Percentiles rank a stretch among this genome's conserved stretches.
Evolutionary conservation across 1,284 basidiomycete species (phyloP).

Genomic region (Malassezia obtusa): DNA sequence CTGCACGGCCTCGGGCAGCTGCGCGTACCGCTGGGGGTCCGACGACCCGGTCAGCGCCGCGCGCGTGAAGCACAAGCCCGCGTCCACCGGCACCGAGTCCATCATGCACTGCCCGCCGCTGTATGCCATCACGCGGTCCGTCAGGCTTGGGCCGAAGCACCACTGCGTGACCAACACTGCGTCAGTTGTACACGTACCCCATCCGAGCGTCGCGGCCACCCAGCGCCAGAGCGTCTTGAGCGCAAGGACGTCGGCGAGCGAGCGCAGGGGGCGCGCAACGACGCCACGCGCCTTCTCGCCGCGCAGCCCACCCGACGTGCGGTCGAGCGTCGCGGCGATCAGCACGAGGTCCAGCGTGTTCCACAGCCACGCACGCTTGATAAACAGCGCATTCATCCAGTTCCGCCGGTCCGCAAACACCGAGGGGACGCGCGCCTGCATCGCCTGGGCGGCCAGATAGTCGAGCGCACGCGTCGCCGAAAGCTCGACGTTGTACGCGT

Average conservation of each 20-base stretch:
- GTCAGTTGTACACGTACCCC: conserved; percentile 11
- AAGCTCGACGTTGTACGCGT: conserved; percentile 2
- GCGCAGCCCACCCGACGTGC: conserved; percentile 2
- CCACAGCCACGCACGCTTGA: conserved; percentile 88
- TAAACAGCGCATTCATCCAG: conserved; percentile 70
- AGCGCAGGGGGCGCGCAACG: neutral
- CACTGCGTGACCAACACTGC: conserved; percentile 56
- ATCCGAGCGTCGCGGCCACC: conserved; percentile 22
- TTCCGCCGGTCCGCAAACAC: conserved; percentile 58
- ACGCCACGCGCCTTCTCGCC: conserved; percentile 4
- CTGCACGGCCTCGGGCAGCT: conserved; percentile 11
- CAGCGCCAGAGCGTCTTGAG: conserved; percentile 7
- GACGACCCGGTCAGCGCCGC: conserved; percentile 16
- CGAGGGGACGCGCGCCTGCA: conserved; percentile 1
- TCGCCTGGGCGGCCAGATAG: neutral
- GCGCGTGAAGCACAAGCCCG: conserved; percentile 26
- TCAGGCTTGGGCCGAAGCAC: conserved; percentile 81
- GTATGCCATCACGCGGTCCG: conserved; percentile 63
- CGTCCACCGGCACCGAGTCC: conserved; percentile 47
- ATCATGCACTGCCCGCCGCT: conserved; percentile 67
- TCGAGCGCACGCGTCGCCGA: conserved; percentile 4
- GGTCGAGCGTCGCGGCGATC: conserved; percentile 15
- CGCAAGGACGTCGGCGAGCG: neutral
- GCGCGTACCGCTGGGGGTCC: conserved; percentile 20
- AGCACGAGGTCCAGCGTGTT: conserved; percentile 50